Base-by-base conservation (phyloP, 805 yeast genomes). In the Danielia reshetovae region DNA sequence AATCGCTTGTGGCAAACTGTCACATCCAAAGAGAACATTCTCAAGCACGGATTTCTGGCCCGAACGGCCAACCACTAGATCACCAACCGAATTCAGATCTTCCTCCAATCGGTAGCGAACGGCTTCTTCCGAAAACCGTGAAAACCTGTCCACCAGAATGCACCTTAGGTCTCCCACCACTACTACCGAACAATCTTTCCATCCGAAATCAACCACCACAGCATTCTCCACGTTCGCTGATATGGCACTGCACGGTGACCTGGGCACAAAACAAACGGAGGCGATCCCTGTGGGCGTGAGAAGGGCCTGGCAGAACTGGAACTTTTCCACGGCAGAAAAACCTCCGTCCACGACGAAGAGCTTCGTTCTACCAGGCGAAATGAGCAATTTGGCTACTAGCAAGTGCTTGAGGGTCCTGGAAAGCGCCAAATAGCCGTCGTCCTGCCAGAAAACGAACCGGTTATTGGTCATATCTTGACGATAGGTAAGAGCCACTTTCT, bases 221-320 rank as follows among this genome's bases (percentile, higher is more conserved):
- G 44, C 49, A 18, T 40, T 37, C 9, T 40, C 42, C 9, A 42
- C 34, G 1, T 43, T 43, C 3, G 48, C 41, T 3, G 39, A 39
- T 3, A 48, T 32, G 18, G 43, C 40, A 11, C 30, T 24, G 22
- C 48, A 46, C 3, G 39, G 39, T 3, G 34, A 24, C 18, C 21
- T 31, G 9, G 51, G 47, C 24, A 48, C 31, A 24, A 42, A 48
- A 10, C 43, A 29, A 14, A 38, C 34, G 1, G 49, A 36, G 4
- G 31, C 43, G 4, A 38, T 43, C 2, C 38, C 33, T 8, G 18
- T 27, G 10, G 23, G 7, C 15, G 24, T 18, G 12, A 44, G 29
- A 5, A 48, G 10, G 7, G 42, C 30, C 11, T 34, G 30, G 17
- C 50, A 43, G 11, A 48, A 22, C n/a, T 14, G n/a, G 6, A 24